Percentiles rank a stretch among this genome's conserved stretches.
These are phyloP conservation scores for Acanthamoeba sp. DNA, from an alignment of 208 protist species.

Conservation along the genomic window DNA sequence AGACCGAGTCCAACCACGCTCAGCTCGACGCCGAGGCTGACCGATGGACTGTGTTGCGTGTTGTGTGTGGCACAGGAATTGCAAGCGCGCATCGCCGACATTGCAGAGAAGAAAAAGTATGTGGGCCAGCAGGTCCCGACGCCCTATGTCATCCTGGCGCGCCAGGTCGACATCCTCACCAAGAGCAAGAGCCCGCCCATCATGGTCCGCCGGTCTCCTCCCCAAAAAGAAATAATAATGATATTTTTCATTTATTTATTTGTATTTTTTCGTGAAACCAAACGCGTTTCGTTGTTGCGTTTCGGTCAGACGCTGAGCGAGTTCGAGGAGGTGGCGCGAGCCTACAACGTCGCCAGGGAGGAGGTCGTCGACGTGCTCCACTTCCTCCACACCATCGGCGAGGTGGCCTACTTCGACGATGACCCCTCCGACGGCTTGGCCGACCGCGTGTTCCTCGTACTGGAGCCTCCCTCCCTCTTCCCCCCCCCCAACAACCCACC, in stretches of 20 bases:
- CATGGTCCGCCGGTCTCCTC: constrained; percentile 10
- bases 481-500: no score
- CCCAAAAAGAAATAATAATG: not conserved
- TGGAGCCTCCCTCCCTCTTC: not conserved
- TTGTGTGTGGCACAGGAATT: constrained; percentile 12
- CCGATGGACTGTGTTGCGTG: no score
- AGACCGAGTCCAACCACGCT: not conserved
- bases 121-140: constrained; percentile 61
- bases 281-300: not conserved
- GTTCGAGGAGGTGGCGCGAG: constrained; percentile 49
- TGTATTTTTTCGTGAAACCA: not conserved
- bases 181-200: constrained; percentile 41
- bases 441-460: constrained; percentile 66
- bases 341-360: constrained; percentile 45
- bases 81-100: constrained; percentile 64
- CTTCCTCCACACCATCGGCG: constrained; percentile 74
- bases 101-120: constrained; percentile 60
- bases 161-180: constrained; percentile 66
- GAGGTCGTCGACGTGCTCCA: constrained; percentile 67
- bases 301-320: not conserved
- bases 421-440: constrained; percentile 68
- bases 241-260: not conserved
- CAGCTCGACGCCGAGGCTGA: no score
- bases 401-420: constrained; percentile 72
- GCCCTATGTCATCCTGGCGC: constrained; percentile 63